A percentile compares a stretch with the other conserved stretches of the same genome.
phyloP scores from a whole-genome alignment of 2,329 filamentous ascomycete species.

The Colletotrichum sp. region DNA sequence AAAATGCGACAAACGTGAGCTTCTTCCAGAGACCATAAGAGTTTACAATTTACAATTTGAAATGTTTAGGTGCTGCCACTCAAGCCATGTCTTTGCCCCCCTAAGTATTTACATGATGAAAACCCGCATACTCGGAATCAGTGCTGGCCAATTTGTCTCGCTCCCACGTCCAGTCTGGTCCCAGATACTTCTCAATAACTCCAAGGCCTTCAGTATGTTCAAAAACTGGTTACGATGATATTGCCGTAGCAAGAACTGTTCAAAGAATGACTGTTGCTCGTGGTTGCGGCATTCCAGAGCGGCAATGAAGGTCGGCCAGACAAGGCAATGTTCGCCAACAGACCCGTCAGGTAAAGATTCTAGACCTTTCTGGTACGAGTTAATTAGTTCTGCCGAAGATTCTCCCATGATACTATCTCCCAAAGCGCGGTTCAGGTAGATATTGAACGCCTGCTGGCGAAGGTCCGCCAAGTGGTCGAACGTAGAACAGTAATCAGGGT shows the following conservation, averaged over 20 bases:
- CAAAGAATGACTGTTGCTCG: constrained; percentile 2
- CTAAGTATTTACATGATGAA: not conserved
- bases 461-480: not conserved
- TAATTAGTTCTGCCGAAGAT: not conserved
- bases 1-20: no score
- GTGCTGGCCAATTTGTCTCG: not conserved
- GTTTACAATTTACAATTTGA: not conserved
- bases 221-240: not conserved
- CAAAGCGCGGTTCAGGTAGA: not conserved
- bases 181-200: not conserved
- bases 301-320: constrained; percentile 9
- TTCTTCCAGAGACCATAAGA: not conserved
- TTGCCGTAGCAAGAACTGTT: not conserved
- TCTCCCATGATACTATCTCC: not conserved
- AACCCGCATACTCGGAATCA: not conserved
- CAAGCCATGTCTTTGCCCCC: not conserved
- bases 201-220: not conserved
- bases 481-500: not conserved
- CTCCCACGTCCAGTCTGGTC: not conserved
- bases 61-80: not conserved
- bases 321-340: not conserved
- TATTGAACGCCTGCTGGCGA: constrained; percentile 5
- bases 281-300: not conserved
- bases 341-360: not conserved
- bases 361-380: not conserved